These are phyloP conservation scores for Podaxis rugospora DNA, from an alignment of 768 basidiomycete species.

Conservation along the genomic window DNA sequence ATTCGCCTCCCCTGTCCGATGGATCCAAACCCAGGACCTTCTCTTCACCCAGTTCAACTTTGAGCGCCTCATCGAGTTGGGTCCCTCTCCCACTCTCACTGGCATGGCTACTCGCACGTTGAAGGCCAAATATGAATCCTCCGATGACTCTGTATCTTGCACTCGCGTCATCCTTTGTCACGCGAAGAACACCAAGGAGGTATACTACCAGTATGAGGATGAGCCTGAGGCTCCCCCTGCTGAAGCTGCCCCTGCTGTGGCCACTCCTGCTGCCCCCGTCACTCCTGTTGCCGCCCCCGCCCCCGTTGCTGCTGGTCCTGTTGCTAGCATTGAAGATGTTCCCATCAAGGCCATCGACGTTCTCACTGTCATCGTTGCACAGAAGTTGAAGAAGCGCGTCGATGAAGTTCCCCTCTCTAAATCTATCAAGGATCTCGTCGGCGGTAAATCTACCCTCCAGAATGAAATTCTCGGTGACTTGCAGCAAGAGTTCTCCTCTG, in stretches of 20 bases:
- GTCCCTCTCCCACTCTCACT: slow-evolving; percentile 93
- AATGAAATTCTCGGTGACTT: slow-evolving; percentile 98
- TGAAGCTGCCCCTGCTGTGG: slow-evolving; percentile 23
- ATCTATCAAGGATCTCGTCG: slow-evolving; percentile 97
- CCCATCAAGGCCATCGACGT: slow-evolving; percentile 92
- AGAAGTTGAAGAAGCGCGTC: slow-evolving; percentile 95
- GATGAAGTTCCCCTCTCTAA: slow-evolving; percentile 88
- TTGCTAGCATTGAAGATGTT: slow-evolving; percentile 77
- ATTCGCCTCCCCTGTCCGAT: slow-evolving; percentile 96
- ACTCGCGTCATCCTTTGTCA: slow-evolving; percentile 84
- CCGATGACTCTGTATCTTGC: slow-evolving; percentile 80
- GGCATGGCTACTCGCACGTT: slow-evolving; percentile 91
- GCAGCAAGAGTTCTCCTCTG: slow-evolving; percentile 89
- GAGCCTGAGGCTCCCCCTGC: slow-evolving; percentile 45
- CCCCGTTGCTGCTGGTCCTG: slow-evolving; percentile 52
- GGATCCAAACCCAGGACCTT: slow-evolving; percentile 98
- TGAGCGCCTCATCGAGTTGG: slow-evolving; percentile 93
- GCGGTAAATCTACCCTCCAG: slow-evolving; percentile 97
- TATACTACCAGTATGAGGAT: slow-evolving; percentile 97
- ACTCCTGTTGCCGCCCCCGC: slow-evolving; percentile 38
- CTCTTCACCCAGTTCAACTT: slow-evolving; percentile 84
- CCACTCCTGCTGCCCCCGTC: slow-evolving; percentile 29
- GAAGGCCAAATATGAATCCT: slow-evolving; percentile 89
- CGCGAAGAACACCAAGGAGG: slow-evolving; percentile 93
- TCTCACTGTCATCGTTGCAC: slow-evolving; percentile 84